Evolutionary conservation across 2,329 filamentous ascomycete genomes (phyloP).

Genomic region (Akanthomyces uredinophilus): DNA sequence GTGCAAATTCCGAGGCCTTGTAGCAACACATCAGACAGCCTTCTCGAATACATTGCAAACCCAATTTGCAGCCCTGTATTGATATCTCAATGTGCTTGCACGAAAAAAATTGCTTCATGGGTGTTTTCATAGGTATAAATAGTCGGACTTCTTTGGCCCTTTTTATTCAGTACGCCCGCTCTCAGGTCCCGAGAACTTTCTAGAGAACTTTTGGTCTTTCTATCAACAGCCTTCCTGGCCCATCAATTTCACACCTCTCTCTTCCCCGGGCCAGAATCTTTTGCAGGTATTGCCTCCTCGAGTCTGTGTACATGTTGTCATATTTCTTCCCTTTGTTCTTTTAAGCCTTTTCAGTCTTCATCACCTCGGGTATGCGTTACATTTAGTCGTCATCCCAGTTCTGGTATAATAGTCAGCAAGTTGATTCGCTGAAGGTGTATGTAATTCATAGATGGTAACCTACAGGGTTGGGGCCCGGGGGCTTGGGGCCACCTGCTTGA

Average conservation of each 20-base stretch:
- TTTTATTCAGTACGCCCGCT: conserved; percentile 7
- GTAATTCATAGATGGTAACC: conserved; percentile 19
- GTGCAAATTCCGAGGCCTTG: no score
- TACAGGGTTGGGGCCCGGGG: conserved; percentile 82
- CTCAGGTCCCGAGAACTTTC: not conserved
- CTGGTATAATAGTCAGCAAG: conserved; percentile 24
- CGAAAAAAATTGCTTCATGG: not conserved
- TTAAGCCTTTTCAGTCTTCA: conserved; percentile 18
- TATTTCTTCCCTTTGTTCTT: conserved; percentile 7
- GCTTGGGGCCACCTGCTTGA: conserved; percentile 96
- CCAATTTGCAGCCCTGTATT: no score
- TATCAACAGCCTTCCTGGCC: conserved; percentile 6
- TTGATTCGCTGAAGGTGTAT: not conserved
- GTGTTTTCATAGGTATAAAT: not conserved
- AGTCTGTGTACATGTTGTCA: conserved; percentile 11
- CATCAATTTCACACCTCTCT: not conserved
- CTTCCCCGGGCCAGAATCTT: not conserved
- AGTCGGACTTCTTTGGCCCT: conserved; percentile 13
- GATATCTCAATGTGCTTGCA: not conserved
- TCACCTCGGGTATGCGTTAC: conserved; percentile 16
- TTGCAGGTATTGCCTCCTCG: conserved; percentile 4
- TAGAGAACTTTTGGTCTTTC: conserved; percentile 4
- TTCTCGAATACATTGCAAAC: no score
- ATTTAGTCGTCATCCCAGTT: conserved; percentile 61
- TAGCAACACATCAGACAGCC: no score